Percentiles rank a stretch among this genome's conserved stretches.
Conservation (phyloP, 495 filamentous ascomycete species). For the Clohesyomyces aquaticus region DNA sequence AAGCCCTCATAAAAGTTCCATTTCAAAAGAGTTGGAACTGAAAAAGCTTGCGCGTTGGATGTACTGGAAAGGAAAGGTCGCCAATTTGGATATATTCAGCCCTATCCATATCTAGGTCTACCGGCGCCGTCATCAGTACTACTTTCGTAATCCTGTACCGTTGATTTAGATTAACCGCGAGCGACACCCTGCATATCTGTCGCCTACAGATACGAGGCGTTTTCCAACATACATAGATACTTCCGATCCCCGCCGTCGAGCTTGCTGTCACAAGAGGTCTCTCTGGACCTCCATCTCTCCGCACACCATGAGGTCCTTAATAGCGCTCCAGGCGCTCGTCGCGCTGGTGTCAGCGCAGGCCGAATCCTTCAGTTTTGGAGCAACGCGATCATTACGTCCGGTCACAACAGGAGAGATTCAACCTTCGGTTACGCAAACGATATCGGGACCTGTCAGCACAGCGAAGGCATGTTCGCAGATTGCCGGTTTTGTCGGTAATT, state of each 20-base stretch:
- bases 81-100: slow-evolving; percentile 18
- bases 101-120: not conserved
- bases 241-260: too few species aligned
- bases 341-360: slow-evolving; percentile 16
- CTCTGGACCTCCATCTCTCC: too few species aligned
- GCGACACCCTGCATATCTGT: not conserved
- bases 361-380: slow-evolving; percentile 12
- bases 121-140: not conserved
- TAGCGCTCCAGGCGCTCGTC: slow-evolving; percentile 29
- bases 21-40: not conserved
- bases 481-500: not conserved
- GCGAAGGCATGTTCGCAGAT: slow-evolving; percentile 32
- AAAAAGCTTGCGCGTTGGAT: not conserved
- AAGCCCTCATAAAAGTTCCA: not conserved
- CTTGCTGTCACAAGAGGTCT: too few species aligned
- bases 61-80: not conserved
- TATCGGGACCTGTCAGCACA: slow-evolving; percentile 28
- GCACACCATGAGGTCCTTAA: slow-evolving; percentile 26
- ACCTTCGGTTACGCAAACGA: slow-evolving; percentile 23
- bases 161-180: slow-evolving; percentile 4
- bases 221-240: too few species aligned
- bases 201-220: not conserved
- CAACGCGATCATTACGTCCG: not conserved
- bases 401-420: slow-evolving; percentile 1
- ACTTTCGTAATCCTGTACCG: too few species aligned